These are phyloP conservation scores for Carnegiea gigantea DNA, from an alignment of 179 eudicot genomes.

Conservation along the genomic window DNA sequence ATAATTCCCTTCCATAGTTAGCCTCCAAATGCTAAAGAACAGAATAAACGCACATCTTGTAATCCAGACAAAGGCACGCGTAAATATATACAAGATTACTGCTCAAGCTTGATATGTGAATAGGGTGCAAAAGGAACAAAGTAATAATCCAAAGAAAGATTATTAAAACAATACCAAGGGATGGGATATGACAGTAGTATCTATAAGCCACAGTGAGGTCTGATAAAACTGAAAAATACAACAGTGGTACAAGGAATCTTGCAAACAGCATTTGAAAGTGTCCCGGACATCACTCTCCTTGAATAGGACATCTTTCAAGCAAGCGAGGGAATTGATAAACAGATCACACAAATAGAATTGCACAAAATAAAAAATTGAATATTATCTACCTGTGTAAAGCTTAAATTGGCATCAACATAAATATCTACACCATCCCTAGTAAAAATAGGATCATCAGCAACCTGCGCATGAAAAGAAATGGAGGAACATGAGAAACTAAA, in stretches of 20 bases:
- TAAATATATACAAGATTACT: not conserved
- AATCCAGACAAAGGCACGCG: not conserved
- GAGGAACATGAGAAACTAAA: not conserved
- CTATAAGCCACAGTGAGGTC: not conserved
- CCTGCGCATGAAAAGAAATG: constrained; percentile 41
- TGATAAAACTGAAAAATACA: not conserved
- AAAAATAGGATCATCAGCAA: constrained; percentile 62
- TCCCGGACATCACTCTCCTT: no score
- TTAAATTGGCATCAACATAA: constrained; percentile 64
- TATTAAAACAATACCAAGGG: not conserved
- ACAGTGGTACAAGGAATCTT: no score
- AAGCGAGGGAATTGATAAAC: no score
- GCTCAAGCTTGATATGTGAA: not conserved
- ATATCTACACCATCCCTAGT: constrained; percentile 74
- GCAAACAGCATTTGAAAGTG: no score
- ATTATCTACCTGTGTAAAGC: constrained; percentile 62
- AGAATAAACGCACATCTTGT: not conserved
- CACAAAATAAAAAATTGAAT: no score
- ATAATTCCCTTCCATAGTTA: not conserved
- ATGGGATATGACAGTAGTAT: not conserved
- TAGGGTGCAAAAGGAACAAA: not conserved
- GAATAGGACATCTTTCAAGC: no score
- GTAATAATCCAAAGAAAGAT: not conserved
- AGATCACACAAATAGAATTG: no score
- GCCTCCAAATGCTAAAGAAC: not conserved